These are phyloP conservation scores for Testicularia cyperi DNA, from an alignment of 1,284 basidiomycete genomes.

Conservation along the genomic window DNA sequence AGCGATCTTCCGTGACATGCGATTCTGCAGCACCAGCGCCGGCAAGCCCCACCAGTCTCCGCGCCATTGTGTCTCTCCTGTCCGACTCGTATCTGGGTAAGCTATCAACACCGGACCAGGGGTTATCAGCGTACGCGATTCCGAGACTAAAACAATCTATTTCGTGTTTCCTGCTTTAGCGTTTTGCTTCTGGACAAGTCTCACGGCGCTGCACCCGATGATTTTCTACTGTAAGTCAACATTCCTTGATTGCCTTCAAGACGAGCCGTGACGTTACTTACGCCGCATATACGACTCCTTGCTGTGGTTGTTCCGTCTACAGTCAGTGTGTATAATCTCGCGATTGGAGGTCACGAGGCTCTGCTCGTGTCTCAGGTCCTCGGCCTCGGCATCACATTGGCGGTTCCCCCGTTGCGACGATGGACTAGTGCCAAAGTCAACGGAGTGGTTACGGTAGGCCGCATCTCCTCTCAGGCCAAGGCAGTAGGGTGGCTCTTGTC, in stretches of 20 bases:
- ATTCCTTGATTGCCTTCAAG: too few relatives aligned
- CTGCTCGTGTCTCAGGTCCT: slow-evolving; percentile 47
- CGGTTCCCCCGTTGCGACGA: slow-evolving; percentile 14
- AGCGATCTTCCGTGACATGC: too few relatives aligned
- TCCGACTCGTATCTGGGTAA: slow-evolving; percentile 42
- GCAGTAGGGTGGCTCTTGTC: slow-evolving; percentile 30
- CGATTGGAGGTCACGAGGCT: slow-evolving; percentile 49
- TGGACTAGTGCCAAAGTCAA: not conserved
- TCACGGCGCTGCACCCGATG: slow-evolving; percentile 77
- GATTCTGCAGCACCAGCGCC: too few relatives aligned
- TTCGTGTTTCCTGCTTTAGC: too few relatives aligned
- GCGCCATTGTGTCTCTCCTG: slow-evolving; percentile 20
- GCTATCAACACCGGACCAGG: too few relatives aligned
- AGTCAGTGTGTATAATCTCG: slow-evolving; percentile 56
- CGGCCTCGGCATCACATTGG: slow-evolving; percentile 29
- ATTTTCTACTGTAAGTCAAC: slow-evolving; percentile 75
- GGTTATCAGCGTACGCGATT: too few relatives aligned
- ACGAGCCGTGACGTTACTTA: too few relatives aligned
- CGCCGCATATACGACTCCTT: slow-evolving; percentile 11
- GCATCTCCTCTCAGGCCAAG: slow-evolving; percentile 14
- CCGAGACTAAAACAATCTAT: too few relatives aligned
- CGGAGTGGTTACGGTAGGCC: slow-evolving; percentile 19
- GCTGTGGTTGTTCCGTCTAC: not conserved
- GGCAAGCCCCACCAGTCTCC: slow-evolving; percentile 15
- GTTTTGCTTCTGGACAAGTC: slow-evolving; percentile 82